These are phyloP conservation scores for Pterulicium gracile DNA, from an alignment of 1,284 basidiomycete species.

Conservation along the genomic window DNA sequence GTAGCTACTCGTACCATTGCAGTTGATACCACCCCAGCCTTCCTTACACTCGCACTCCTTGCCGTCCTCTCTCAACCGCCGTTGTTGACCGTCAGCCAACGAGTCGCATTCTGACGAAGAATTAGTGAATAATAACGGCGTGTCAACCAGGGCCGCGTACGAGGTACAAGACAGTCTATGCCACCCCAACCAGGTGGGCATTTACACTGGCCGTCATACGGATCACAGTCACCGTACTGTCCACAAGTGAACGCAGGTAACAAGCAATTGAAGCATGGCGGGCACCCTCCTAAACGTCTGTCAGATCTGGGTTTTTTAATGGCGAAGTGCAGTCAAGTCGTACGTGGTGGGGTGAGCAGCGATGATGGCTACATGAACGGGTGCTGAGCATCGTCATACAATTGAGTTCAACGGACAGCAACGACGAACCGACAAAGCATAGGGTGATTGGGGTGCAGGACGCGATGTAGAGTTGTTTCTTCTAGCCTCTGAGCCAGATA, in stretches of 20 bases:
- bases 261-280: constrained; percentile 81
- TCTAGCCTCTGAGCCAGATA: not conserved
- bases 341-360: not conserved
- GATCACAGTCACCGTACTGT: constrained; percentile 78
- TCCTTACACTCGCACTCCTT: constrained; percentile 82
- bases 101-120: constrained; percentile 71
- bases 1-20: constrained; percentile 78
- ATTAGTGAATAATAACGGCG: not conserved
- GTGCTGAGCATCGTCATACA: not conserved
- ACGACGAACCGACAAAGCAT: not conserved
- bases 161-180: constrained; percentile 77
- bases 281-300: constrained; percentile 27
- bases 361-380: not conserved
- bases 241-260: constrained; percentile 77
- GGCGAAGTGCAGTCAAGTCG: not conserved
- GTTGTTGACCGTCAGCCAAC: constrained; percentile 78
- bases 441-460: not conserved
- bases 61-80: constrained; percentile 69
- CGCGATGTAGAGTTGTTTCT: not conserved
- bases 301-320: not conserved
- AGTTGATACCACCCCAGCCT: constrained; percentile 94
- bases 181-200: constrained; percentile 89
- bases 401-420: not conserved
- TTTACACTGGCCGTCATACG: constrained; percentile 83
- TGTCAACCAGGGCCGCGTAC: constrained; percentile 27